phyloP scores from a whole-genome alignment of 176 grass and related monocot species.

The Aegilops tauschii region DNA sequence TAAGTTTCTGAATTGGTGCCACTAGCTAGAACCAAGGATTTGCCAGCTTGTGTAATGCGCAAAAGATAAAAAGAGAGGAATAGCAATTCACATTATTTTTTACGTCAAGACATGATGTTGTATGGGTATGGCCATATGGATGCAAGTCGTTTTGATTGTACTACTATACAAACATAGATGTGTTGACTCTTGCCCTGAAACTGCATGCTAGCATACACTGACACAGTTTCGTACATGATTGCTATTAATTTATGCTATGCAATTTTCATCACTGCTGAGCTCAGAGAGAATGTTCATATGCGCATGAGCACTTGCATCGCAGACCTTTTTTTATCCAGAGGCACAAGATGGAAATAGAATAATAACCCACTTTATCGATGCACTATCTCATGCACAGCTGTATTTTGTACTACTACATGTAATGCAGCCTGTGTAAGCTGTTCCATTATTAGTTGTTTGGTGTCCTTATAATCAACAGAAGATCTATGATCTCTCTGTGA shows the following conservation, averaged over 20 bases:
- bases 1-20: conserved; percentile 51
- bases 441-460: conserved; percentile 3
- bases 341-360: conserved; percentile 30
- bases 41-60: conserved; percentile 37
- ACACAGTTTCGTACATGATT: conserved; percentile 37
- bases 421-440: conserved; percentile 32
- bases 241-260: conserved; percentile 45
- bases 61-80: conserved; percentile 36
- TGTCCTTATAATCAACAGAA: conserved; percentile 9
- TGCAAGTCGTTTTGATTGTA: conserved; percentile 40
- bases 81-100: conserved; percentile 20
- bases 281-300: conserved; percentile 55
- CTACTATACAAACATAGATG: conserved; percentile 25
- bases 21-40: conserved; percentile 40
- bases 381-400: conserved; percentile 43
- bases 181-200: conserved; percentile 42
- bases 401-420: conserved; percentile 33
- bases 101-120: conserved; percentile 15
- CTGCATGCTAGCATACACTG: conserved; percentile 31
- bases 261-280: conserved; percentile 52
- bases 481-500: background rate
- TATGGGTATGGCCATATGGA: conserved; percentile 18
- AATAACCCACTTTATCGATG: conserved; percentile 38
- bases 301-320: conserved; percentile 38
- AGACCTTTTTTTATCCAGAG: conserved; percentile 37